phyloP scores from a whole-genome alignment of 2,329 filamentous ascomycete genomes.

The Aspergillus phoenicis region DNA sequence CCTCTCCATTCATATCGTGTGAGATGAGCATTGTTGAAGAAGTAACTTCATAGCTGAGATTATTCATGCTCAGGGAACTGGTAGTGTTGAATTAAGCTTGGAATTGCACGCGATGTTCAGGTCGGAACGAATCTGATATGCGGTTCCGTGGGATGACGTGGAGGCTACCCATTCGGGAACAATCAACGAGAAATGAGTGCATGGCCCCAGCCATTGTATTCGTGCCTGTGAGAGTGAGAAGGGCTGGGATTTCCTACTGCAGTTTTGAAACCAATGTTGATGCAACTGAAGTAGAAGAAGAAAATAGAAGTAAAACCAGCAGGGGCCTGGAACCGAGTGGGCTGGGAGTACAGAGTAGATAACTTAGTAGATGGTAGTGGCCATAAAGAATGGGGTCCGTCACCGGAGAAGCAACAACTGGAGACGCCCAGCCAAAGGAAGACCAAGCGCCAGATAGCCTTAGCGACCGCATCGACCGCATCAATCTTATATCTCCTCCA shows the following conservation, averaged over 20 bases:
- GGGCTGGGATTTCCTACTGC: not conserved
- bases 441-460: slow-evolving; percentile 20
- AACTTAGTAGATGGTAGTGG: not conserved
- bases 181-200: not conserved
- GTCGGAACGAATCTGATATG: slow-evolving; percentile 3
- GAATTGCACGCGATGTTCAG: not conserved
- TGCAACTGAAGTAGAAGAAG: no score
- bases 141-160: slow-evolving; percentile 10
- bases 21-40: no score
- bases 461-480: slow-evolving; percentile 8
- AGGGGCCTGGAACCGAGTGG: no score
- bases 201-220: not conserved
- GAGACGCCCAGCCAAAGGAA: slow-evolving; percentile 11
- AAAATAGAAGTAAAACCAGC: no score
- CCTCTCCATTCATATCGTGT: no score
- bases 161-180: slow-evolving; percentile 1
- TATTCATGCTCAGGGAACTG: not conserved
- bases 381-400: slow-evolving; percentile 4
- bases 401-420: slow-evolving; percentile 14
- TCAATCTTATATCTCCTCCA: slow-evolving; percentile 4
- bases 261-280: no score
- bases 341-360: not conserved
- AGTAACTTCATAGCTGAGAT: not conserved
- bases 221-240: no score
- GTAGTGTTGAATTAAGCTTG: not conserved